Evolutionary conservation across 208 protist genomes (phyloP).

Genomic region (Leishmania martiniquensis): DNA sequence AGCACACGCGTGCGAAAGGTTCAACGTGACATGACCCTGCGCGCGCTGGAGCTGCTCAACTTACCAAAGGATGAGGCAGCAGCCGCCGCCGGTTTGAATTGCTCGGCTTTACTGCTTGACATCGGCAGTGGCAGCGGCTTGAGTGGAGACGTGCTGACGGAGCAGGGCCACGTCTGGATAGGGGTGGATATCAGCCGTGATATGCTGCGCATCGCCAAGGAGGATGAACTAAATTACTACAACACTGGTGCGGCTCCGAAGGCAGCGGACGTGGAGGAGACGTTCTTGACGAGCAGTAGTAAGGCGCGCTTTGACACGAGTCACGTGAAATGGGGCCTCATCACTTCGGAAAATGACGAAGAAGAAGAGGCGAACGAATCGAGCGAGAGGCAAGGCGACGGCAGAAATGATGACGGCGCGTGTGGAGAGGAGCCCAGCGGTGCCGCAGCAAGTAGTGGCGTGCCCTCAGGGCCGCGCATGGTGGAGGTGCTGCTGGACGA

Average conservation of each 20-base stretch:
- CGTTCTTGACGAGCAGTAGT: slow-evolving; percentile 26
- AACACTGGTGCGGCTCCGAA: slow-evolving; percentile 22
- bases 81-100: slow-evolving; percentile 17
- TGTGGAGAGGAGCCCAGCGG: neutral
- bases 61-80: slow-evolving; percentile 61
- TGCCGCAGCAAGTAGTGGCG: neutral
- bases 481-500: slow-evolving; percentile 94
- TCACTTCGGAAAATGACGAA: slow-evolving; percentile 48
- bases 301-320: slow-evolving; percentile 47
- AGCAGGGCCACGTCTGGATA: slow-evolving; percentile 96
- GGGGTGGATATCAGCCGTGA: slow-evolving; percentile 96
- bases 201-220: slow-evolving; percentile 95
- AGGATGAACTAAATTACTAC: slow-evolving; percentile 68
- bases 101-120: slow-evolving; percentile 95
- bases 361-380: slow-evolving; percentile 32
- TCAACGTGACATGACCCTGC: slow-evolving; percentile 97
- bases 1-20: slow-evolving; percentile 97
- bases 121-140: slow-evolving; percentile 99
- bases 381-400: slow-evolving; percentile 22
- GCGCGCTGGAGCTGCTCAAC: slow-evolving; percentile 97
- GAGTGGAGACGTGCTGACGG: slow-evolving; percentile 95
- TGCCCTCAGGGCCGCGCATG: slow-evolving; percentile 38
- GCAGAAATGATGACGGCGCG: slow-evolving; percentile 15
- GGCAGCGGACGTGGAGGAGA: slow-evolving; percentile 20
- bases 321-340: slow-evolving; percentile 82